These are phyloP conservation scores for Claviceps arundinis DNA, from an alignment of 2,329 filamentous ascomycete genomes.

Conservation along the genomic window DNA sequence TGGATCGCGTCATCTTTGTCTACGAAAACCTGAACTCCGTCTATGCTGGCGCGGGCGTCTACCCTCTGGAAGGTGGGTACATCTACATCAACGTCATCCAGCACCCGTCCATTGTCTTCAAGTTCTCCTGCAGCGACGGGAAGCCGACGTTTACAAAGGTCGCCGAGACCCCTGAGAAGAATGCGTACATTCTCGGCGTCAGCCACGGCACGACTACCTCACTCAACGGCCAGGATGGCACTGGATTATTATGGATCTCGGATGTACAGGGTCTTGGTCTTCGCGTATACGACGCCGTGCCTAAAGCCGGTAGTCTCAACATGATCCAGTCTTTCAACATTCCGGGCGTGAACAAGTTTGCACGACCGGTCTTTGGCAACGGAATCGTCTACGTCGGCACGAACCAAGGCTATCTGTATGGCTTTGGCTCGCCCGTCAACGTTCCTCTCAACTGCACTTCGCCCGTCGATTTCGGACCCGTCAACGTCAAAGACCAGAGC, in stretches of 20 bases:
- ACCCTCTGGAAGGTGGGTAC: slow-evolving; percentile 34
- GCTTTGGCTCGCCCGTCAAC: slow-evolving; percentile 42
- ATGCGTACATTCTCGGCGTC: slow-evolving; percentile 40
- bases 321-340: slow-evolving; percentile 38
- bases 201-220: slow-evolving; percentile 44
- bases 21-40: slow-evolving; percentile 31
- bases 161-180: slow-evolving; percentile 32
- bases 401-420: slow-evolving; percentile 37
- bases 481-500: slow-evolving; percentile 25
- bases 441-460: slow-evolving; percentile 39
- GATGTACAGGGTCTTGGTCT: slow-evolving; percentile 41
- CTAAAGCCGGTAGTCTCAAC: slow-evolving; percentile 29
- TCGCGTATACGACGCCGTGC: slow-evolving; percentile 39
- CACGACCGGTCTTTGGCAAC: slow-evolving; percentile 43
- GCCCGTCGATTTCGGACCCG: slow-evolving; percentile 31
- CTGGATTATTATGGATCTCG: slow-evolving; percentile 41
- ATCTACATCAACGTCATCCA: slow-evolving; percentile 39
- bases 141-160: slow-evolving; percentile 40
- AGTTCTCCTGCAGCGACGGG: slow-evolving; percentile 39
- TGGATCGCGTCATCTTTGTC: slow-evolving; percentile 30
- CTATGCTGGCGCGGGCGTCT: slow-evolving; percentile 33
- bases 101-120: slow-evolving; percentile 42
- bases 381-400: slow-evolving; percentile 42
- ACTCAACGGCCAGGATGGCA: slow-evolving; percentile 37
- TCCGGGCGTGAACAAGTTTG: slow-evolving; percentile 40